phyloP scores from a whole-genome alignment of 805 yeast species.

The Candida nanaspora region DNA sequence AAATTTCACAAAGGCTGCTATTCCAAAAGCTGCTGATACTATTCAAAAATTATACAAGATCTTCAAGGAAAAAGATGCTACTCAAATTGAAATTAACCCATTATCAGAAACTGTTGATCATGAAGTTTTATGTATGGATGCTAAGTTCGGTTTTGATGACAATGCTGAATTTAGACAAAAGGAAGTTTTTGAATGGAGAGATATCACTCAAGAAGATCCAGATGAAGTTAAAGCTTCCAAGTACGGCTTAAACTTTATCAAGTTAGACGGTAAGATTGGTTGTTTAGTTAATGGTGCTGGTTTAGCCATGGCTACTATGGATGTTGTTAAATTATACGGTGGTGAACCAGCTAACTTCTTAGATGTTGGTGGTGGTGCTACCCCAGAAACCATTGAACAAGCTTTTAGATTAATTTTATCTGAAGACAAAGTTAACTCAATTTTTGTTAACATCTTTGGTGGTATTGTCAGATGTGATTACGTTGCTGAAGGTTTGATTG shows the following conservation, averaged over 20 bases:
- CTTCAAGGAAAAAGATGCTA: constrained; percentile 87
- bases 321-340: constrained; percentile 94
- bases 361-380: constrained; percentile 99
- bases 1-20: constrained; percentile 74
- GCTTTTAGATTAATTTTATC: constrained; percentile 91
- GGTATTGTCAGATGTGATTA: constrained; percentile 99
- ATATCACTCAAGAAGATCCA: constrained; percentile 94
- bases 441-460: constrained; percentile 97
- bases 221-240: constrained; percentile 91
- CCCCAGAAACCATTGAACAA: constrained; percentile 95
- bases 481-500: constrained; percentile 95
- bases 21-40: constrained; percentile 81
- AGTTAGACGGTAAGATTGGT: constrained; percentile 97
- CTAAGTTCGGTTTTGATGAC: constrained; percentile 97
- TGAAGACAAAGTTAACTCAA: constrained; percentile 85
- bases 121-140: constrained; percentile 96
- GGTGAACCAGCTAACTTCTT: constrained; percentile 99
- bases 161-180: constrained; percentile 92
- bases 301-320: constrained; percentile 99
- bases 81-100: constrained; percentile 98
- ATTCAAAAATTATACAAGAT: constrained; percentile 83
- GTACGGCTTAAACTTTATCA: constrained; percentile 90
- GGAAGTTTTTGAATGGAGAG: constrained; percentile 96
- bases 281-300: constrained; percentile 99
- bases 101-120: constrained; percentile 87